phyloP scores from a whole-genome alignment of 148 eudicot genomes.

The Oxyria digyna region DNA sequence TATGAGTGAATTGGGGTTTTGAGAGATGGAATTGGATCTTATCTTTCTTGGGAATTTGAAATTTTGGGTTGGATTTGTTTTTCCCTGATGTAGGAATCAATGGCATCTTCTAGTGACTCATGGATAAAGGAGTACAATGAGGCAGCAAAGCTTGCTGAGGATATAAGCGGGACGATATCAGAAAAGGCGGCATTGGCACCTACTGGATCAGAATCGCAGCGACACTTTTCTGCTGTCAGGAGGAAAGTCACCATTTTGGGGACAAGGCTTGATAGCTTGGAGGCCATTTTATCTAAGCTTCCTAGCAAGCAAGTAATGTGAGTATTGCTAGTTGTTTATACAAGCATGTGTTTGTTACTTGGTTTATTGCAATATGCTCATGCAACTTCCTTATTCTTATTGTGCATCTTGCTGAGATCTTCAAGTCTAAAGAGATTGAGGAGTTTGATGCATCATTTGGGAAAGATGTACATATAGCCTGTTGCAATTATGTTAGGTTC shows the following conservation, averaged over 20 bases:
- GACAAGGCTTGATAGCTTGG: slow-evolving; percentile 74
- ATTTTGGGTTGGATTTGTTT: neutral
- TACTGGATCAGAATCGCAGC: slow-evolving; percentile 61
- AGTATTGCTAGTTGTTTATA: slow-evolving; percentile 16
- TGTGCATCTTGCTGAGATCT: neutral
- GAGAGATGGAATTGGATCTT: neutral
- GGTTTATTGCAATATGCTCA: neutral
- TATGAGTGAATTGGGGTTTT: neutral
- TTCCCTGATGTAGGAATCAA: slow-evolving; percentile 21
- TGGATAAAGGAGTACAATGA: slow-evolving; percentile 90
- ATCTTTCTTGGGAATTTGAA: neutral
- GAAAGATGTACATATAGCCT: neutral
- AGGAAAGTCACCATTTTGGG: slow-evolving; percentile 85
- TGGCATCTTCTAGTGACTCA: slow-evolving; percentile 68
- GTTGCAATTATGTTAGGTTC: neutral
- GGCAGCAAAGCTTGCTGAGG: slow-evolving; percentile 70
- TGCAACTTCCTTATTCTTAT: neutral
- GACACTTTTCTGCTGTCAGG: slow-evolving; percentile 68
- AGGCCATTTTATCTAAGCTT: slow-evolving; percentile 56
- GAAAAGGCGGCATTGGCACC: slow-evolving; percentile 50
- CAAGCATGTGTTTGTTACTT: too few relatives aligned
- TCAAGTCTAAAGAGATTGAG: too few relatives aligned
- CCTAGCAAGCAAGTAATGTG: slow-evolving; percentile 69
- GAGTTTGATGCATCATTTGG: neutral
- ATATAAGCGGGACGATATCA: slow-evolving; percentile 62